Evolutionary conservation across 345 rosid genomes (phyloP).

Genomic region (Stellera chamaejasme): DNA sequence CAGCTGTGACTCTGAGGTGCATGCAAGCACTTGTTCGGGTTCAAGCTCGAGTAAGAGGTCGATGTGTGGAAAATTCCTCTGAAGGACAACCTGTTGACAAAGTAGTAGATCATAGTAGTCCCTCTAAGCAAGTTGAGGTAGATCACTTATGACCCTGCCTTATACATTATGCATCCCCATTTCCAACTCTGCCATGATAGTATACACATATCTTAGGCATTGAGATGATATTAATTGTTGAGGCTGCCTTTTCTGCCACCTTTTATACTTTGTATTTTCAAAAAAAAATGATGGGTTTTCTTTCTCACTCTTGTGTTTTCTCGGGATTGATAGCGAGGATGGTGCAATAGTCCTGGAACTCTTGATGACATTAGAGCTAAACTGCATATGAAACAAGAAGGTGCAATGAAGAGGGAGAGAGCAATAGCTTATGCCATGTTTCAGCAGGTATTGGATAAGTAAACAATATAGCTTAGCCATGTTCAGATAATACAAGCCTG

Average conservation of each 20-base stretch:
- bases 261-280: too few species aligned
- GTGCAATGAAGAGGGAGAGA: constrained; percentile 85
- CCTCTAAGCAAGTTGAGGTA: constrained; percentile 75
- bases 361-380: constrained; percentile 52
- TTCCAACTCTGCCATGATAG: too few species aligned
- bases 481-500: not conserved
- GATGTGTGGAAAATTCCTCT: constrained; percentile 24
- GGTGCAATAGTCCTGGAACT: constrained; percentile 69
- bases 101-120: constrained; percentile 28
- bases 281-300: too few species aligned
- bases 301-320: not conserved
- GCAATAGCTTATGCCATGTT: constrained; percentile 63
- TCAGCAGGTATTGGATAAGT: constrained; percentile 48
- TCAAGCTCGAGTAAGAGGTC: constrained; percentile 72
- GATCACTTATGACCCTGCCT: not conserved
- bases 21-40: constrained; percentile 97
- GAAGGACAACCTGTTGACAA: constrained; percentile 27
- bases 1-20: constrained; percentile 81
- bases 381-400: constrained; percentile 72
- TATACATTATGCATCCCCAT: too few species aligned
- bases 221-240: not conserved
- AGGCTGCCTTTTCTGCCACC: not conserved
- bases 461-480: not conserved
- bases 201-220: not conserved
- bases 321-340: constrained; percentile 38